Evolutionary conservation across 176 grass and related monocot genomes (phyloP), one percentile per base, ranked within the genome.

Genomic region (Phragmites australis): DNA sequence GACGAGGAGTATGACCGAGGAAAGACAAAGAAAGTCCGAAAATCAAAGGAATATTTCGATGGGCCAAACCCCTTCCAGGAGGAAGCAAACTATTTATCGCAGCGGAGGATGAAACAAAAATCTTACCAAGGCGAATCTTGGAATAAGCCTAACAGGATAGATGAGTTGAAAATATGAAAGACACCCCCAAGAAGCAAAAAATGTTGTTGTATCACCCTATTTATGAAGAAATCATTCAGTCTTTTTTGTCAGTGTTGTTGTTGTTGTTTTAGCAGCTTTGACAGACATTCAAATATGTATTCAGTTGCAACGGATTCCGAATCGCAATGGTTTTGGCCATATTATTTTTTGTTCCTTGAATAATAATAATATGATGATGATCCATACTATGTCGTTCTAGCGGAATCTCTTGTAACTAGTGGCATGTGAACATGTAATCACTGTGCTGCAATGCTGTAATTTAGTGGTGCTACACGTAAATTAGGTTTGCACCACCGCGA

Each of bases 1-100:
- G 93, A 93, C 2, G 90, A 93, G 82, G 90, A 95, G 63, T 99
- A 99, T 42, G 97, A 99, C 41, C 69, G 65, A 6, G 97, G 93
- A 6, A 99, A 78, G 81, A 62, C 82, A 53, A 99, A 99, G 87
- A 99, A 99, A 54, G 80, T 99, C 6, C 92, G 87, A 34, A 82
- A 60, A 44, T 85, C 63, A 16, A 84, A 40, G 73, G 65, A 87
- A 26, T 75, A 86, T 3, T 88, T 88, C 3, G 80, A 49, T 1
- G 92, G 90, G 8, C 44, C 72, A 8, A 99, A 99, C 72, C 96
- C 88, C 47, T 99, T 95, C 90, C 96, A 99, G 72, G 84, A 82
- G 44, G 86, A 87, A 51, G 84, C 90, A 2, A 49, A 90, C 73
- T 53, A 52, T 15, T 11, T 85, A 42, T 50, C 89, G 16, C 72